Conservation (phyloP, 116 monocot species). For the Cymodocea nodosa region DNA sequence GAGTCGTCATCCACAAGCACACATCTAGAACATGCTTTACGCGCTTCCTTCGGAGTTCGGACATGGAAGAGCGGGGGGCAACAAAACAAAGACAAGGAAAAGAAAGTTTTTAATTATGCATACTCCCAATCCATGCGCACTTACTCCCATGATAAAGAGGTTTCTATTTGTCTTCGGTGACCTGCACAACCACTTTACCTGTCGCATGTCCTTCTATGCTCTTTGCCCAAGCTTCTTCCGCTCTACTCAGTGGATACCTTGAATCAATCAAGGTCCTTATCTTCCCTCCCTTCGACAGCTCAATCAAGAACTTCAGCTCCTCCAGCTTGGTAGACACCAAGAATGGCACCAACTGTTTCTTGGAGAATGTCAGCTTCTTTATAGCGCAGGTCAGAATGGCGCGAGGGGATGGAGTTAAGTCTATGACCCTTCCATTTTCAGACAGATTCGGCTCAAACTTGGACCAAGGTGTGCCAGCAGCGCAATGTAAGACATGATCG, state of each 20-base stretch:
- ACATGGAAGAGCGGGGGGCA: too few relatives aligned
- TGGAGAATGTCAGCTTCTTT: constrained; percentile 41
- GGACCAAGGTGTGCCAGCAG: constrained; percentile 29
- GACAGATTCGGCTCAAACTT: constrained; percentile 36
- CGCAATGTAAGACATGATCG: constrained; percentile 56
- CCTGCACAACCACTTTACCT: constrained; percentile 67
- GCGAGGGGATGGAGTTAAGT: constrained; percentile 27
- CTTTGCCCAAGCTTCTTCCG: constrained; percentile 64
- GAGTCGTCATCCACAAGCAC: too few relatives aligned
- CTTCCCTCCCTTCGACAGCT: constrained; percentile 53
- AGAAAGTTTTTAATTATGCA: too few relatives aligned
- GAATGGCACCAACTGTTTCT: constrained; percentile 48
- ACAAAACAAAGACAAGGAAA: too few relatives aligned
- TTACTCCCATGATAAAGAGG: too few relatives aligned
- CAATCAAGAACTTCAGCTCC: constrained; percentile 44
- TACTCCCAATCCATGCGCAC: too few relatives aligned
- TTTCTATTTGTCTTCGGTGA: constrained; percentile 9
- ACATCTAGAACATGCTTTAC: too few relatives aligned
- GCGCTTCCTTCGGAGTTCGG: too few relatives aligned
- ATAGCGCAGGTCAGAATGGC: constrained; percentile 11
- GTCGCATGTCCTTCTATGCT: constrained; percentile 77
- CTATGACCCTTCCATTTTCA: constrained; percentile 36
- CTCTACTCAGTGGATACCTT: constrained; percentile 29
- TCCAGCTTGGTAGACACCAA: constrained; percentile 24
- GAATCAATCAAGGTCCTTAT: constrained; percentile 66